A percentile compares a stretch with the other conserved stretches of the same genome.
These are phyloP conservation scores for Cymbopogon flexuosus DNA, from an alignment of 202 grass and related monocot species.

Conservation along the genomic window DNA sequence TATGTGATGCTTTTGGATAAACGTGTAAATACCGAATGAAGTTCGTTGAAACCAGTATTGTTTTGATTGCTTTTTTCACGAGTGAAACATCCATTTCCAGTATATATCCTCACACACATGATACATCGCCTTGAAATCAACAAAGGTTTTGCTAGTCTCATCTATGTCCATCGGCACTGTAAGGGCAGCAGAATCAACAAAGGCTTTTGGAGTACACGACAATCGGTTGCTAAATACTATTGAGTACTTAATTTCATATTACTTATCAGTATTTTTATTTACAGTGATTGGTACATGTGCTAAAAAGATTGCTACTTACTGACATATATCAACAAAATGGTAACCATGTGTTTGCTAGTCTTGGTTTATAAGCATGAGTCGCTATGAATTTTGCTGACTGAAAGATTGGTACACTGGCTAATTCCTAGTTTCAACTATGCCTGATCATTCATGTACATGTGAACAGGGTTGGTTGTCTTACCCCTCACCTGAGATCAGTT, in stretches of 20 bases:
- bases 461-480: conserved; percentile 34
- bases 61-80: not conserved
- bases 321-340: not conserved
- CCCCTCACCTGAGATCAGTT: conserved; percentile 38
- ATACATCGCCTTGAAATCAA: not conserved
- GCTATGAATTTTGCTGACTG: not conserved
- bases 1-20: not conserved
- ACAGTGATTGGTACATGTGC: not conserved
- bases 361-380: not conserved
- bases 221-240: not conserved
- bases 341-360: not conserved
- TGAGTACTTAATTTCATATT: not conserved
- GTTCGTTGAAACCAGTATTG: not conserved
- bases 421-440: not conserved
- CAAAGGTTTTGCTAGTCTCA: not conserved
- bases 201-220: not conserved
- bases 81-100: not conserved
- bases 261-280: not conserved
- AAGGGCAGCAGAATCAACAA: not conserved
- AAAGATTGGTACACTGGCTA: not conserved
- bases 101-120: not conserved
- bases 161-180: not conserved
- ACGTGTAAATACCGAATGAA: conserved; percentile 22
- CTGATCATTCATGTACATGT: conserved; percentile 6
- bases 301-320: not conserved